Base-by-base conservation (phyloP, 768 basidiomycete genomes). In the Rhodotorula babjevae region DNA sequence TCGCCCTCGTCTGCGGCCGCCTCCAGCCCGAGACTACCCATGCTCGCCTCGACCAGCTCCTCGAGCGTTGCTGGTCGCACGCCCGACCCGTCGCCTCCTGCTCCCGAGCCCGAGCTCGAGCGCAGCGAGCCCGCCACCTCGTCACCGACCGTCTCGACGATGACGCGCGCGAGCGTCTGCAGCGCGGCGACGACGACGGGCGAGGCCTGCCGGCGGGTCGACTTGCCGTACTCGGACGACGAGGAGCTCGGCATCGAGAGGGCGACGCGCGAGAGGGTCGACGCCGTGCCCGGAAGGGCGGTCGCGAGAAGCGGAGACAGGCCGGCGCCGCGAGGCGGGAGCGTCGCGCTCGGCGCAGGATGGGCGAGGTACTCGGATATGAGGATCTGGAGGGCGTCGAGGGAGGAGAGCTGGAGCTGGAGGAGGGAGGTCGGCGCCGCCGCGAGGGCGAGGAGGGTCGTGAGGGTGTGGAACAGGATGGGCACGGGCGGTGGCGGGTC, bases 381-480 rank as follows among this genome's bases (percentile, higher is more conserved):
- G 52, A 76, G 36, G 49, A 59, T n/a, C 15, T 27, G 15, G 36
- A 75, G 60, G 23, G 63, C 50, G 9, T 44, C 44, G 62, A 68
- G 67, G 33, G 73, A 65, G 11, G 74, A 27, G 27, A 71, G 67
- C 63, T 71, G 80, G 23, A 86, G 76, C 44, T 81, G 81, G 11
- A 91, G 79, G 31, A 88, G 78, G 33, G 86, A 83, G 29, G 95
- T 83, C 21, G 90, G 89, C 8, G 84, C 70, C 25, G 83, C 82
- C 75, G 88, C 82, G 19, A 86, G 84, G 21, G 78, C 80, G 61
- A 95, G 83, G n/a, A 93, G 83, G 12, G 87, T 86, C 74, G 90
- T 87, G 52, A 96, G 81, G 18, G 90, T 91, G 80, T 90, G 90
- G 21, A 93, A 94, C 44, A 94, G 82, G 53, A 95, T 84, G 12